These are phyloP conservation scores for Handroanthus guayacan DNA, from an alignment of 257 asterid genomes.

Conservation along the genomic window DNA sequence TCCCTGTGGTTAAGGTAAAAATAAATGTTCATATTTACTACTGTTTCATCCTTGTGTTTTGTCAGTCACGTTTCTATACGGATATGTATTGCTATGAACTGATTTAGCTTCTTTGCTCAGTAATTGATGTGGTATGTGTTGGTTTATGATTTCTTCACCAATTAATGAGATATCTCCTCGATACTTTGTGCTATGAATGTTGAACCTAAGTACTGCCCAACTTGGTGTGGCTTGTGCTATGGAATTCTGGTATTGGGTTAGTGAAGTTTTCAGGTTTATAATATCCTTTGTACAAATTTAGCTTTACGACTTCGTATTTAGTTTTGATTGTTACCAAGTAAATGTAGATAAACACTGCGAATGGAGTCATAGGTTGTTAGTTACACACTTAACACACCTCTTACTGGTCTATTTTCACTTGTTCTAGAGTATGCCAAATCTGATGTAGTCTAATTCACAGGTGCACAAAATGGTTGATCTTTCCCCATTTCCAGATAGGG, in stretches of 20 bases:
- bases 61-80: not conserved
- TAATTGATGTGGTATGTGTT: slow-evolving; percentile 6
- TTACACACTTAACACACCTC: not conserved
- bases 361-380: not conserved
- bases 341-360: not conserved
- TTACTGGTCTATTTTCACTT: not conserved
- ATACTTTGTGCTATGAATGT: slow-evolving; percentile 15
- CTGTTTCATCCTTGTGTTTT: not conserved
- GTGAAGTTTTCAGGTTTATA: not conserved
- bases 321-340: slow-evolving; percentile 4
- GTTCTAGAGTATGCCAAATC: not conserved
- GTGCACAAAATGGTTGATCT: slow-evolving; percentile 94
- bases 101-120: slow-evolving; percentile 22
- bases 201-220: not conserved
- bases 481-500: slow-evolving; percentile 78
- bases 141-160: not conserved
- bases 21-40: not conserved
- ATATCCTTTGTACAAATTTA: not conserved
- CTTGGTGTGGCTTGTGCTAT: not conserved
- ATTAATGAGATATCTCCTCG: not conserved
- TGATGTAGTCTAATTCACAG: slow-evolving; percentile 49
- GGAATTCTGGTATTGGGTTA: not conserved
- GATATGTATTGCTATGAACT: not conserved
- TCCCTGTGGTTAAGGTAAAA: slow-evolving; percentile 69
- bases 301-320: not conserved